Evolutionary conservation across 139 green algal genomes (phyloP).

Genomic region (Tetraselmis striata): DNA sequence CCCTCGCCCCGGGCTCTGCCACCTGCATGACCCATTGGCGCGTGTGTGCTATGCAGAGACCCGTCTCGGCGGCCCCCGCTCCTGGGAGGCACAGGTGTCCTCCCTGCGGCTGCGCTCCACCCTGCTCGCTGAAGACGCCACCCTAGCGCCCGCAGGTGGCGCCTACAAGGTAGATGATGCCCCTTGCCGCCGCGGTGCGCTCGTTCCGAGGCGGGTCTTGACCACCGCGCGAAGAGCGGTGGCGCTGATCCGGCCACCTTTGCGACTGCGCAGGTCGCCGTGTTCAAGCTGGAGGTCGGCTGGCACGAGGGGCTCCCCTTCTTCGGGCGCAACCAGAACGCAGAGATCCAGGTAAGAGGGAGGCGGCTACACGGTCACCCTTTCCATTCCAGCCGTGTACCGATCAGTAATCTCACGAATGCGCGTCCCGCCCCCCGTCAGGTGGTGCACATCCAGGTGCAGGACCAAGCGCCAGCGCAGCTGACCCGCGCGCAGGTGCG

Average conservation of each 20-base stretch:
- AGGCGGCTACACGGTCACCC: no score
- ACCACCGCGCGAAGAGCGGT: no score
- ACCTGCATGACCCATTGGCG: no score
- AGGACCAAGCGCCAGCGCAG: constrained; percentile 4
- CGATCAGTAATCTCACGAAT: no score
- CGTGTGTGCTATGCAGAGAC: not conserved
- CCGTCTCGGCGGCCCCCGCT: no score
- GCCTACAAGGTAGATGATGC: not conserved
- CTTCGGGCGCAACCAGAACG: not conserved
- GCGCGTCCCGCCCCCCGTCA: no score
- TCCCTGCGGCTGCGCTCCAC: not conserved
- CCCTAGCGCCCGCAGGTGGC: not conserved
- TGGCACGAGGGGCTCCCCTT: constrained; percentile 1
- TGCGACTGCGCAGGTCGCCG: not conserved
- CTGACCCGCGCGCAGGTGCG: not conserved
- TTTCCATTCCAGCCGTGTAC: no score
- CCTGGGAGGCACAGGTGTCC: not conserved
- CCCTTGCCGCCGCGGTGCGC: not conserved
- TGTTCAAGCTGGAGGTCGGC: constrained; percentile 5
- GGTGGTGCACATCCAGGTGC: constrained; percentile 4
- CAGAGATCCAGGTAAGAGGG: no score
- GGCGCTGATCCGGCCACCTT: no score
- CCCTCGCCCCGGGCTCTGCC: no score
- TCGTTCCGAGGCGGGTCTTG: no score
- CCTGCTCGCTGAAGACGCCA: not conserved